Evolutionary conservation across 148 eudicot species (phyloP).

Genomic region (Rhododendron molle): DNA sequence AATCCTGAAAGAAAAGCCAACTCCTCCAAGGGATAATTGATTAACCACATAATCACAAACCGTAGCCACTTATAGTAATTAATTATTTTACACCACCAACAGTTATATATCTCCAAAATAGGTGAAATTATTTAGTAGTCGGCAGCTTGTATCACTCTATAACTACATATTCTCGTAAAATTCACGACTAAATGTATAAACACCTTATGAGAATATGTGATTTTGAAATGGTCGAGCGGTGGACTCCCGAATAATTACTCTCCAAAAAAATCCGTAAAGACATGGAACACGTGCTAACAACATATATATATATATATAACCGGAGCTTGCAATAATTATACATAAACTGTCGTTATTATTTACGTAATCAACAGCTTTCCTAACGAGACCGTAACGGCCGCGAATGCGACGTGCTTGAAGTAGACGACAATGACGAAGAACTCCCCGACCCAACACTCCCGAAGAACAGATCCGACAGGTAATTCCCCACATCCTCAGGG

Average conservation of each 20-base stretch:
- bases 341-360: background rate
- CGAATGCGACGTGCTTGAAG: background rate
- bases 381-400: background rate
- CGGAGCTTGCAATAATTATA: too few species aligned
- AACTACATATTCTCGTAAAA: too few species aligned
- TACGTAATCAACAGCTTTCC: background rate
- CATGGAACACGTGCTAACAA: too few species aligned
- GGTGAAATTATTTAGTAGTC: too few species aligned
- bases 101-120: background rate
- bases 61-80: background rate
- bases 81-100: background rate
- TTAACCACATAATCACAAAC: background rate
- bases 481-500: conserved; percentile 37
- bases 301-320: too few species aligned
- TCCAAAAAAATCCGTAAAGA: too few species aligned
- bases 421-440: conserved; percentile 6
- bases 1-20: background rate
- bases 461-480: conserved; percentile 32
- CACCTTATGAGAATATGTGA: too few species aligned
- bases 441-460: conserved; percentile 14
- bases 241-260: background rate
- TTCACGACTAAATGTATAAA: too few species aligned
- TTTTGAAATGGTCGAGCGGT: too few species aligned
- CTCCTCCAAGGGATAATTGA: background rate
- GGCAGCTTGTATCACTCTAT: too few species aligned